Evolutionary conservation across 73 alveolate genomes (phyloP).

Genomic region (Breviolum minutum): DNA sequence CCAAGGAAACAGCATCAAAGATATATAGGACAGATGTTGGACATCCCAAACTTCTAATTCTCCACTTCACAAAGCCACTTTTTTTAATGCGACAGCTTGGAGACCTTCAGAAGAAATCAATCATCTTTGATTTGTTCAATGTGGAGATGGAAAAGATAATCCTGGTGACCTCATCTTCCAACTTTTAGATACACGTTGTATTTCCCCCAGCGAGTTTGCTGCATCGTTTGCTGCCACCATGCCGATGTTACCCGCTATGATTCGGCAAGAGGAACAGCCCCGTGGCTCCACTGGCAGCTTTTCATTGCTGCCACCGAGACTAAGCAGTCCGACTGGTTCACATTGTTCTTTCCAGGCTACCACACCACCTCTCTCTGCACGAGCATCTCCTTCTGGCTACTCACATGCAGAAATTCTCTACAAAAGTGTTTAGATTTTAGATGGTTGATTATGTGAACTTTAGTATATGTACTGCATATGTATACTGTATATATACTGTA

Average conservation of each 20-base stretch:
- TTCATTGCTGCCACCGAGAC: not conserved
- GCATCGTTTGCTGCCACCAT: slow-evolving; percentile 19
- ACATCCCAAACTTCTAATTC: too few relatives aligned
- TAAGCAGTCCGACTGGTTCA: not conserved
- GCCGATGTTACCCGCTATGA: slow-evolving; percentile 16
- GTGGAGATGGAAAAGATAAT: too few relatives aligned
- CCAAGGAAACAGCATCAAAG: too few relatives aligned
- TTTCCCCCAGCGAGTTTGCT: too few relatives aligned
- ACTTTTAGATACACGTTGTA: not conserved
- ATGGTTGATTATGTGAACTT: not conserved
- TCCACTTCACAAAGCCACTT: too few relatives aligned
- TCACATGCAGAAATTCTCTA: not conserved
- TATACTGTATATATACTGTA: too few relatives aligned
- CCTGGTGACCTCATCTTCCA: too few relatives aligned
- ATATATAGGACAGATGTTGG: too few relatives aligned
- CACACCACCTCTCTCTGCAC: slow-evolving; percentile 4
- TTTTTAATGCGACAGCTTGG: too few relatives aligned
- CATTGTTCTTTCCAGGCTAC: slow-evolving; percentile 1
- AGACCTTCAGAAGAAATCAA: too few relatives aligned
- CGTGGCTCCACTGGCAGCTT: slow-evolving; percentile 27
- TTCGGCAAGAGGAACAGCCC: not conserved
- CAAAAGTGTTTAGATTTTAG: not conserved
- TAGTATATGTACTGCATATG: too few relatives aligned
- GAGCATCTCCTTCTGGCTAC: not conserved
- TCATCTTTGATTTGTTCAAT: too few relatives aligned